Conservation (phyloP, 2,329 filamentous ascomycete species). For the Pseudogymnoascus sp. region DNA sequence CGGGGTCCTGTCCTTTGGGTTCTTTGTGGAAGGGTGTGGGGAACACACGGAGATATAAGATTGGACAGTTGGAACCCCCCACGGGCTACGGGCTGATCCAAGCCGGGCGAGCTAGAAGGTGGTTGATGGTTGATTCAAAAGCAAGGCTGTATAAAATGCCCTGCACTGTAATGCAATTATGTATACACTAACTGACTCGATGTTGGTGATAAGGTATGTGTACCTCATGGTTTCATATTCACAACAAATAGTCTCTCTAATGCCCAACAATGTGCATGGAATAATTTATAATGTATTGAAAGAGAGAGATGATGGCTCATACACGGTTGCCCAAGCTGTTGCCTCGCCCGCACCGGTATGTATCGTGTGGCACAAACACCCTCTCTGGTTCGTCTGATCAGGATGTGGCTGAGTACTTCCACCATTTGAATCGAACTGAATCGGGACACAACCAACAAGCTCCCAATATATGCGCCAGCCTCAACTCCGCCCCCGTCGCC, state of each 20-base stretch:
- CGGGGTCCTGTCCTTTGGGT: not conserved
- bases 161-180: not conserved
- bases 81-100: not conserved
- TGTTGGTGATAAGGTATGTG: not conserved
- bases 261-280: not conserved
- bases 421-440: not conserved
- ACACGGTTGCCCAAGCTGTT: not conserved
- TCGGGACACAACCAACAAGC: not conserved
- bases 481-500: not conserved
- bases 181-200: not conserved
- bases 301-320: not conserved
- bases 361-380: not conserved
- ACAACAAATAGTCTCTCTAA: not conserved
- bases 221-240: not conserved
- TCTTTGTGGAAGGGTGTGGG: not conserved
- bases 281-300: not conserved
- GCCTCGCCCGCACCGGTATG: not conserved
- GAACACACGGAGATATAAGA: not conserved
- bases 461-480: not conserved
- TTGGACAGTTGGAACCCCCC: not conserved
- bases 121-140: not conserved
- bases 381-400: not conserved
- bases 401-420: not conserved
- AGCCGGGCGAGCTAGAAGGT: not conserved
- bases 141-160: slow-evolving; percentile 2